Conservation (phyloP, 2,329 filamentous ascomycete species). For the Pezicula neosporulosa region DNA sequence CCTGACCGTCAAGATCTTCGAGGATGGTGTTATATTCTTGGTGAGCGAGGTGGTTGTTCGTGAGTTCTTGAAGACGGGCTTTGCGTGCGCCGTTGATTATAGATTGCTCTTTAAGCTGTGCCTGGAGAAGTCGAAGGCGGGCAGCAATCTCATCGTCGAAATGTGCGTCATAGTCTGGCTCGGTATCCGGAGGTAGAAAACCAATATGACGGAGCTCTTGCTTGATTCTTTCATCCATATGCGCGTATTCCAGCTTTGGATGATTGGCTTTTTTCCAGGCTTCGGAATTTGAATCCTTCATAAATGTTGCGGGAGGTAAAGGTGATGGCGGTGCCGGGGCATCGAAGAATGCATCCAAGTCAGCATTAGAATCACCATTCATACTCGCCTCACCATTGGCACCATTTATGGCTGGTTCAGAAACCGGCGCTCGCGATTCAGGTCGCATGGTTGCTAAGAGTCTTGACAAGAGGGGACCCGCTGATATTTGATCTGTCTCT, state of each 20-base stretch:
- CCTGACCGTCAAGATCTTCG: slow-evolving; percentile 92
- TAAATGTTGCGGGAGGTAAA: slow-evolving; percentile 69
- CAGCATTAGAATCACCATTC: slow-evolving; percentile 40
- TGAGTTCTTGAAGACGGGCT: slow-evolving; percentile 77
- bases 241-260: slow-evolving; percentile 75
- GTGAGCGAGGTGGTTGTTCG: slow-evolving; percentile 89
- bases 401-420: slow-evolving; percentile 54
- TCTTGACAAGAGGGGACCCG: slow-evolving; percentile 80
- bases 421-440: slow-evolving; percentile 55
- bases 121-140: slow-evolving; percentile 80
- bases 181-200: slow-evolving; percentile 66
- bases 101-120: slow-evolving; percentile 76
- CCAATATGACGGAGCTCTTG: slow-evolving; percentile 90
- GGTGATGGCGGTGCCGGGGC: slow-evolving; percentile 22
- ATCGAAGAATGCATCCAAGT: slow-evolving; percentile 21
- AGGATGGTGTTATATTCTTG: slow-evolving; percentile 97
- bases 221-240: slow-evolving; percentile 87
- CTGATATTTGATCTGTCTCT: slow-evolving; percentile 85
- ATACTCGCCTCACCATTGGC: slow-evolving; percentile 43
- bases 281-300: slow-evolving; percentile 73
- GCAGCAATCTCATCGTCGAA: slow-evolving; percentile 93
- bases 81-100: slow-evolving; percentile 90
- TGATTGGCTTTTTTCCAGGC: slow-evolving; percentile 76
- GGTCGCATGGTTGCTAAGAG: slow-evolving; percentile 79
- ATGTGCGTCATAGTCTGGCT: slow-evolving; percentile 81